Conservation (phyloP, 2,329 filamentous ascomycete genomes). For the Claviceps arundinis region DNA sequence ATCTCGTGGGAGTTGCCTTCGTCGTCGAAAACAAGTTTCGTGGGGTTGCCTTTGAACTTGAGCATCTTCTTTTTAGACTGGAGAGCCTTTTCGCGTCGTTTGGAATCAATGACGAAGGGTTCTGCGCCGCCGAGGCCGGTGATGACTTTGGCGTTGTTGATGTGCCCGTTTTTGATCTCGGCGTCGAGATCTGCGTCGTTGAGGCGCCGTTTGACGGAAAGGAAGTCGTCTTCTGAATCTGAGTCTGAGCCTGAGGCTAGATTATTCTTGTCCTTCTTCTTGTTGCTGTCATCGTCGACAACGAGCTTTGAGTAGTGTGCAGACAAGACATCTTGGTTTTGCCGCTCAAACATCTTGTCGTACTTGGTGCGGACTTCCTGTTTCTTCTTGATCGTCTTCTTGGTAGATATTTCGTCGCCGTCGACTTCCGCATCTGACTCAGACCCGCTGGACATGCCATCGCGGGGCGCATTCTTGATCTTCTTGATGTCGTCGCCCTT, state of each 20-base stretch:
- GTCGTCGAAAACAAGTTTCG: constrained; percentile 82
- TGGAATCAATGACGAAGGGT: constrained; percentile 77
- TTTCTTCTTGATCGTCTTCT: constrained; percentile 52
- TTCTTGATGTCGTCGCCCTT: constrained; percentile 81
- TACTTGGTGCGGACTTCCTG: constrained; percentile 80
- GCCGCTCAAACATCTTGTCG: constrained; percentile 94
- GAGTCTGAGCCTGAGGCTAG: constrained; percentile 33
- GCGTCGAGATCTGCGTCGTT: constrained; percentile 51
- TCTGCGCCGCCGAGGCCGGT: constrained; percentile 55
- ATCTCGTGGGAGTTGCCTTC: constrained; percentile 74
- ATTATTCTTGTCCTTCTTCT: constrained; percentile 29
- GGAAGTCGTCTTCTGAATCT: constrained; percentile 49
- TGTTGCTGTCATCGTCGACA: constrained; percentile 45
- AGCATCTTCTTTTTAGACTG: constrained; percentile 88
- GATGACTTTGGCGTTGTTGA: constrained; percentile 43
- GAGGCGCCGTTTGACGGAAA: constrained; percentile 80
- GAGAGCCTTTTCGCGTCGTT: constrained; percentile 89
- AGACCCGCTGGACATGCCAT: constrained; percentile 49
- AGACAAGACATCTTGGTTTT: constrained; percentile 92
- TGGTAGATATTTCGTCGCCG: constrained; percentile 16
- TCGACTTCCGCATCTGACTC: constrained; percentile 42
- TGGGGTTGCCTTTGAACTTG: constrained; percentile 77
- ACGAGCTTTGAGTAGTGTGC: constrained; percentile 86
- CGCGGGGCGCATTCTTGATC: constrained; percentile 73
- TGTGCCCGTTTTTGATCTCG: constrained; percentile 30